These are phyloP conservation scores for Hypoxylon lienhwacheense DNA, from an alignment of 495 filamentous ascomycete species.

Conservation along the genomic window DNA sequence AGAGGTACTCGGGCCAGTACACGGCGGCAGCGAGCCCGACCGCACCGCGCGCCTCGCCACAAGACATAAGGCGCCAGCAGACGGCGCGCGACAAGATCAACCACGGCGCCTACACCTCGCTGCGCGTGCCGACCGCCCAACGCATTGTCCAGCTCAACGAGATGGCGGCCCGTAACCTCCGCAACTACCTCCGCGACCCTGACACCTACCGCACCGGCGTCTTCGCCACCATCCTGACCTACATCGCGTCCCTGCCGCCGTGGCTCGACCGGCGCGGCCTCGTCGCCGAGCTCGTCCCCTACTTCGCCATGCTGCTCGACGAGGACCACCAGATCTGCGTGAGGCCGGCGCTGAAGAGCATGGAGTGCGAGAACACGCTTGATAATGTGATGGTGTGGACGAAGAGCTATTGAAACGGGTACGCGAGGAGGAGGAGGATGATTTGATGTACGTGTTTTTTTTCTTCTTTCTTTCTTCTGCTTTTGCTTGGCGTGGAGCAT, in stretches of 20 bases:
- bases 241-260: conserved; percentile 30
- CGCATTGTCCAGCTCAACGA: background rate
- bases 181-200: background rate
- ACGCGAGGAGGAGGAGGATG: no score
- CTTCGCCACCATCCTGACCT: conserved; percentile 28
- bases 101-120: background rate
- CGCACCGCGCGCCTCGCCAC: background rate
- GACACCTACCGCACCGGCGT: background rate
- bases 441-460: background rate
- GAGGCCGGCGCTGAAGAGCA: conserved; percentile 46
- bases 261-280: conserved; percentile 32
- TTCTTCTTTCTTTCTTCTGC: background rate
- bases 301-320: conserved; percentile 32
- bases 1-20: background rate
- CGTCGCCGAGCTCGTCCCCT: conserved; percentile 35
- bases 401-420: background rate
- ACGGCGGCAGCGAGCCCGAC: background rate
- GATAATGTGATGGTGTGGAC: conserved; percentile 41
- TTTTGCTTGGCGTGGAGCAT: no score
- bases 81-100: background rate
- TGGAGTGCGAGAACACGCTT: conserved; percentile 46
- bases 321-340: conserved; percentile 32
- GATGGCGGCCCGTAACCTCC: background rate
- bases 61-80: background rate
- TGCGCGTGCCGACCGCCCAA: background rate